Base-by-base conservation (phyloP, 108 stramenopile species). In the Pseudonitzschia pungens region DNA sequence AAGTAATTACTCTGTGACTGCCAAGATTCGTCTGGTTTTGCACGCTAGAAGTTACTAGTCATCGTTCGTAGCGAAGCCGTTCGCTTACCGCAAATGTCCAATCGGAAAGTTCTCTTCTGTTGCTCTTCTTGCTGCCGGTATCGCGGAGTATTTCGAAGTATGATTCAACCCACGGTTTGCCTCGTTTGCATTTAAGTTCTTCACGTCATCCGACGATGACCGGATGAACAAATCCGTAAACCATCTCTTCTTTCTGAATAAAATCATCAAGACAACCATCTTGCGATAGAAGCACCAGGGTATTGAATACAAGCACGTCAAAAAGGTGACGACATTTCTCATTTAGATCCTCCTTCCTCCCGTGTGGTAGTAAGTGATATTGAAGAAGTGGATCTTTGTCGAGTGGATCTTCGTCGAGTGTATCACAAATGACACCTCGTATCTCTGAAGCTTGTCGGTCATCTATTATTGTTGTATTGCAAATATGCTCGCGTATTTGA, bases 31-130 rank as follows among this genome's bases (percentile, higher is more conserved):
- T 45, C 67, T 71, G 18, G 81, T 76, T 73, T 92, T 88, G 51
- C 50, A 70, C 26, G 77, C 78, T 55, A 92, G 67, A 65, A 88
- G 69, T n/a, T 84, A 87, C n/a, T n/a, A n/a, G 74, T 89, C 86
- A 28, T 82, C 69, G 51, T 57, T 42, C 54, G 45, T 48, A 7
- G 88, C 91, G 9, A 86, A 79, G 32, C 70, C 27, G 57, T 82
- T 63, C 10, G 90, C 87, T 32, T 56, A 55, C 70, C 72, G 69
- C 24, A 87, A 65, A 21, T 80, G 79, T n/a, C 76, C 76, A 15
- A 65, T 68, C 31, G 76, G 83, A 14, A 69, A 76, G 48, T 74
- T 58, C 40, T 76, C 76, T 28, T 74, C 59, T 53, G 89, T 79
- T 14, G 68, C 56, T 2, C 54, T 28, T 2, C 60, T 68, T n/a